Base-by-base conservation (phyloP, 2,329 filamentous ascomycete species). In the Xylaria sp. region DNA sequence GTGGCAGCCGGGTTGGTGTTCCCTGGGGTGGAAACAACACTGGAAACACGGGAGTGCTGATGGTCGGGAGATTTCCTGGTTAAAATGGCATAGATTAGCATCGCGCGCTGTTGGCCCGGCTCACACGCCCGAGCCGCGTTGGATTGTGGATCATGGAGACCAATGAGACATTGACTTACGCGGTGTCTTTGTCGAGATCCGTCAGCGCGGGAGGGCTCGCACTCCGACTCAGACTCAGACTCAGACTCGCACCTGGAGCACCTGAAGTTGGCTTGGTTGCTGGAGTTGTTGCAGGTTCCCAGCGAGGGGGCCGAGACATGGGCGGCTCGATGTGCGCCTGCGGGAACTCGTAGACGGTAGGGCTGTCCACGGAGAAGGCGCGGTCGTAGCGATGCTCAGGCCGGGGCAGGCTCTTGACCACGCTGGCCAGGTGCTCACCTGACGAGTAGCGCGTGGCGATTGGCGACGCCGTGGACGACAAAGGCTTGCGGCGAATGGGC, bases 341-440 rank as follows among this genome's bases (percentile, higher is more conserved):
- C 61, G 85, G 84, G 74, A 88, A 89, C 75, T 89, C 86, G 84
- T 90, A 90, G 58, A 90, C 80, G 39, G 87, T 89, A 69, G 88
- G 88, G 76, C 88, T 90, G 78, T 90, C 88, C 64, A 89, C 78
- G 15, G 87, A 86, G 73, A 80, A 86, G 39, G 85, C 84, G 69
- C 88, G 83, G n/a, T 83, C 82, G 76, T 87, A 88, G 59, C 87
- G 80, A 70, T 84, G 83, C 57, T 85, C 85, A n/a, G 87, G 85
- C 70, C 82, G 82, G 51, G 83, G 81, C 25, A 86, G 80, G 68
- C 84, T 81, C 62, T 81, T 78, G 58, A 77, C 78, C 56, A 77
- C 76, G 58, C 74, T 76, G 66, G 78, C 75, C 52, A 81, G 74
- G 70, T 79, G 78, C 71, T 82, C 78, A 66, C 78, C 80, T 34